phyloP scores from a whole-genome alignment of 768 basidiomycete genomes.

The Russula vinacea region DNA sequence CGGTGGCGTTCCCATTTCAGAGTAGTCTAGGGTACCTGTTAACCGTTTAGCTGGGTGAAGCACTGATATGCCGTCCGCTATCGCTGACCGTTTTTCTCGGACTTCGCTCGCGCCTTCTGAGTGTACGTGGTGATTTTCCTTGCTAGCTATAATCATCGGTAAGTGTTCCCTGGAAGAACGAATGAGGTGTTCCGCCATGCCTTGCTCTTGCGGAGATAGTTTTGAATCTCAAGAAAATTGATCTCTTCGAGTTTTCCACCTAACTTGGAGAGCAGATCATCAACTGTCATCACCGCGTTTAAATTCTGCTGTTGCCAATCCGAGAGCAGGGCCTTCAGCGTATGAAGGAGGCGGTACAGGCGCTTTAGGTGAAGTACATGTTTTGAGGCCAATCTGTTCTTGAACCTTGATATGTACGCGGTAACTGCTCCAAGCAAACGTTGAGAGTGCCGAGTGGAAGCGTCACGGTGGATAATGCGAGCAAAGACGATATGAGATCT shows the following conservation, averaged over 20 bases:
- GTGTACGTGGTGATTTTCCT: conserved; percentile 85
- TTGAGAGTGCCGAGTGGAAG: conserved; percentile 56
- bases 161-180: not conserved
- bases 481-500: conserved; percentile 88
- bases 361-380: conserved; percentile 82
- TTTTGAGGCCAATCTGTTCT: conserved; percentile 62
- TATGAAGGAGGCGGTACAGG: conserved; percentile 67
- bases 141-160: conserved; percentile 47
- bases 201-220: conserved; percentile 81
- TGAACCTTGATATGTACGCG: conserved; percentile 74
- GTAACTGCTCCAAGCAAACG: conserved; percentile 71
- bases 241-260: conserved; percentile 69
- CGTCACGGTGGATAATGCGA: conserved; percentile 76
- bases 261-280: conserved; percentile 59
- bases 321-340: conserved; percentile 56
- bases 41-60: not conserved
- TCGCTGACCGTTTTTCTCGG: conserved; percentile 32
- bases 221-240: conserved; percentile 79
- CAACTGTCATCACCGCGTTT: conserved; percentile 65
- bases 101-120: conserved; percentile 33
- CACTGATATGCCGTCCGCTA: not conserved
- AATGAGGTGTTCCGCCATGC: conserved; percentile 41
- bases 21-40: not conserved
- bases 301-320: conserved; percentile 51
- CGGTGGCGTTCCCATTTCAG: conserved; percentile 49